These are phyloP conservation scores for Cinchona pubescens DNA, from an alignment of 257 asterid genomes.

Conservation along the genomic window DNA sequence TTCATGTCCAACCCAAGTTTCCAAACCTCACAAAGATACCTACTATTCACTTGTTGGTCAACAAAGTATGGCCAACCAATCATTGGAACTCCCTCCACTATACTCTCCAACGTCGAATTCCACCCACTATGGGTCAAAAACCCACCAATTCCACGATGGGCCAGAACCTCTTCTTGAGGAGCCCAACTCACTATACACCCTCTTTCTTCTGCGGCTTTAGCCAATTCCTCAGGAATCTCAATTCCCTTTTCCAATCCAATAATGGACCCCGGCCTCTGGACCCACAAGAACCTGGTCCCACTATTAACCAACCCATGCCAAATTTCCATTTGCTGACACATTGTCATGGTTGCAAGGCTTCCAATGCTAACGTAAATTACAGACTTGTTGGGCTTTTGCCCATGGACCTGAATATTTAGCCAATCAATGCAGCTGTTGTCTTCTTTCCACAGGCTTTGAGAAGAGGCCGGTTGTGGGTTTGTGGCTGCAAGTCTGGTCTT, in stretches of 20 bases:
- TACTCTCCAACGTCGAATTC: slow-evolving; percentile 63
- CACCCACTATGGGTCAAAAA: slow-evolving; percentile 73
- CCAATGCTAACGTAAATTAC: slow-evolving; percentile 68
- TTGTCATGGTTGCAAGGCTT: slow-evolving; percentile 42
- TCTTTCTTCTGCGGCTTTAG: slow-evolving; percentile 33
- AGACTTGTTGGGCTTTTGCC: slow-evolving; percentile 56
- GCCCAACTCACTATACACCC: slow-evolving; percentile 66
- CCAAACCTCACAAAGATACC: slow-evolving; percentile 51
- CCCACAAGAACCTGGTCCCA: slow-evolving; percentile 60
- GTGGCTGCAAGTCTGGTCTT: slow-evolving; percentile 16
- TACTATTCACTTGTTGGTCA: slow-evolving; percentile 63
- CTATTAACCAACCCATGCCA: slow-evolving; percentile 60
- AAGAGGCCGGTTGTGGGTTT: slow-evolving; percentile 13
- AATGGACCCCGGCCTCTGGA: slow-evolving; percentile 40
- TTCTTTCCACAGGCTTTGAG: slow-evolving; percentile 28
- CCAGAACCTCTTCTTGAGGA: slow-evolving; percentile 61
- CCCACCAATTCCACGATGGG: slow-evolving; percentile 51
- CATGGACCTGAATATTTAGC: too few relatives aligned
- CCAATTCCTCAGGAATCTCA: slow-evolving; percentile 30
- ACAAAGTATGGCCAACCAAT: slow-evolving; percentile 61
- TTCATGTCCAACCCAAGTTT: slow-evolving; percentile 65
- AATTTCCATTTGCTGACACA: slow-evolving; percentile 50
- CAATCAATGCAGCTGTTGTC: slow-evolving; percentile 34
- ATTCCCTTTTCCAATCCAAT: slow-evolving; percentile 19
- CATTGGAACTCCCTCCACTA: slow-evolving; percentile 60